These are phyloP conservation scores for Paspalum notatum DNA, from an alignment of 176 grass and related monocot genomes.

Conservation along the genomic window DNA sequence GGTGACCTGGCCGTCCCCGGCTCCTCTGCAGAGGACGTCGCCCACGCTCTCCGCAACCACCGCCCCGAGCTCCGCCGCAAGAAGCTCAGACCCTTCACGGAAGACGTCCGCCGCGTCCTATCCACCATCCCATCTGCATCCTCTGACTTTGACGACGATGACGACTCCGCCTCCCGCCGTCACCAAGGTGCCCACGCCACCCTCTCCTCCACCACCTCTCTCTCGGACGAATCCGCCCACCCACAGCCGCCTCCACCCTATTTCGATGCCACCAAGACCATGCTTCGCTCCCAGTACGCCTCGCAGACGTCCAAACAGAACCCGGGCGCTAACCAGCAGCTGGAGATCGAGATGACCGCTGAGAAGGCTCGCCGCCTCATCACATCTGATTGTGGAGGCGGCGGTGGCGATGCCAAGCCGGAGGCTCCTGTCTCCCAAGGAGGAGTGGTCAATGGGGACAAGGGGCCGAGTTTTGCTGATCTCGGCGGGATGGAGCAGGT, in stretches of 20 bases:
- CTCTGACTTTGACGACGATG: neutral
- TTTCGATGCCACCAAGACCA: conserved; percentile 68
- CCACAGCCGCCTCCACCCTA: conserved; percentile 38
- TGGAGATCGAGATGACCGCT: conserved; percentile 60
- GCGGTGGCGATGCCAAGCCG: conserved; percentile 15
- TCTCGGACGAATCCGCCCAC: conserved; percentile 30
- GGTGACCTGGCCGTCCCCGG: conserved; percentile 33
- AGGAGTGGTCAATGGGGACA: conserved; percentile 19
- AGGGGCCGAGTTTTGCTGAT: conserved; percentile 57
- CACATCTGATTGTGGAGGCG: conserved; percentile 37
- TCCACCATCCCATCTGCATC: neutral
- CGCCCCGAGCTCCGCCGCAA: conserved; percentile 57
- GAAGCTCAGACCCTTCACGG: conserved; percentile 56
- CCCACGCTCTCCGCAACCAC: conserved; percentile 50
- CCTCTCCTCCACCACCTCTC: conserved; percentile 48
- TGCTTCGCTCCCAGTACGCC: conserved; percentile 60
- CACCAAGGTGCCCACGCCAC: conserved; percentile 32
- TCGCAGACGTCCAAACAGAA: conserved; percentile 45
- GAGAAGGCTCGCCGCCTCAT: conserved; percentile 55
- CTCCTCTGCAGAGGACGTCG: conserved; percentile 51
- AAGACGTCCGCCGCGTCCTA: conserved; percentile 39
- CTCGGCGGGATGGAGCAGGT: conserved; percentile 68
- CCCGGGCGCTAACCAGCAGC: conserved; percentile 12
- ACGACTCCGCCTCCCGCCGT: conserved; percentile 33
- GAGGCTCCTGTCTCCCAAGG: neutral